Base-by-base conservation (phyloP, 305 asterid species). In the Ajuga reptans region DNA sequence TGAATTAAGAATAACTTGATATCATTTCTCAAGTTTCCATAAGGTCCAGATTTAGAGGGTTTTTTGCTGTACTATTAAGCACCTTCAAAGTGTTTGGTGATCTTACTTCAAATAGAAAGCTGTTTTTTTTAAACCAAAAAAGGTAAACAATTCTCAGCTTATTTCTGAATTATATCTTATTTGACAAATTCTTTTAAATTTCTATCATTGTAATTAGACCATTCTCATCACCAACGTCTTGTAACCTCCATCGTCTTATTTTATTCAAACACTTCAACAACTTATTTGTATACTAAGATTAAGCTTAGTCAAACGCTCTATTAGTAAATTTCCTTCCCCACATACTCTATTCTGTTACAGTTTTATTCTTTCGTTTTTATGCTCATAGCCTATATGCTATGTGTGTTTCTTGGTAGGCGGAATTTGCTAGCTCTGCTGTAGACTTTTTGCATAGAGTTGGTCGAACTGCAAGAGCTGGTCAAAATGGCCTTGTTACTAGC, bases 381-480 rank as follows among this genome's bases (percentile, higher is more conserved):
- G 33, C 3, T 7, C 46, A 21, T 50, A 36, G 67, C 64, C 71
- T 71, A 71, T 52, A 49, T 62, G 50, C 62, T 49, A 51, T 64
- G 15, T 66, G 68, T 58, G 29, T 52, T 33, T 72, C 57, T 34
- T 74, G 69, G 5, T 72, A 93, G 99, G 99, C 99, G 18, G 99
- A 93, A 73, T 93, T 93, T 73, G 97, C 96, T 14, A 75, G 84
- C 29, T 90, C 92, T 43, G 97, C 96, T 18, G 94, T 93, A 63
- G 97, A 90, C 79, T 90, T 93, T 78, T 79, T 93, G 87, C 99
- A 90, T 82, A 84, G 99, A 79, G 96, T 93, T 64, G 99, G 97
- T 17, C 85, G 97, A 37, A 93, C 97, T 55, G 99, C 95, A 45
- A 89, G 99, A 83, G 97, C 99, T 9, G 97, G 97, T 60, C 89